Evolutionary conservation across 805 yeast species (phyloP).

Genomic region (Candida pseudoglaebosa): DNA sequence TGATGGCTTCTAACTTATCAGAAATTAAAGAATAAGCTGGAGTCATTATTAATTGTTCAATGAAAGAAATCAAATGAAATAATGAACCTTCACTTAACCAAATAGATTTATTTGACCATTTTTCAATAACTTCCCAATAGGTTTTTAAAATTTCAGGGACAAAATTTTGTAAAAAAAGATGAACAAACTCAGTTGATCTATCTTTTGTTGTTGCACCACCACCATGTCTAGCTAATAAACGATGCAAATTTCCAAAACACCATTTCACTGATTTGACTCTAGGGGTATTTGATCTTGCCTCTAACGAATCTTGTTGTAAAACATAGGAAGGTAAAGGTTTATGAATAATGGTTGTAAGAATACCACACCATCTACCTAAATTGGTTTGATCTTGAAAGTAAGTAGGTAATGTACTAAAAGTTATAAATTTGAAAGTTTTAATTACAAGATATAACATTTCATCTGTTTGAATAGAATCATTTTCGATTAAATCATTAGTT

Average conservation of each 20-base stretch:
- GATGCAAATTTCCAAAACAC: conserved; percentile 41
- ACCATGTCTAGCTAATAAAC: conserved; percentile 41
- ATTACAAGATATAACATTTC: conserved; percentile 38
- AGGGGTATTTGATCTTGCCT: conserved; percentile 35
- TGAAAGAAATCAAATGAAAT: conserved; percentile 40
- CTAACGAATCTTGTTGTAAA: conserved; percentile 27
- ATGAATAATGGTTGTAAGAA: conserved; percentile 34
- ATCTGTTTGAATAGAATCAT: conserved; percentile 18
- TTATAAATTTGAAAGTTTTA: conserved; percentile 39
- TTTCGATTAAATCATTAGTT: conserved; percentile 22
- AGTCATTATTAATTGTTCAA: conserved; percentile 40
- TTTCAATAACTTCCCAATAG: conserved; percentile 42
- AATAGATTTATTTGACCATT: conserved; percentile 33
- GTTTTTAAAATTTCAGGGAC: conserved; percentile 40
- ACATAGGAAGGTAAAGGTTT: conserved; percentile 35
- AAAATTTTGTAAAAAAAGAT: conserved; percentile 29
- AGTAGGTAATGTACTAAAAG: conserved; percentile 34
- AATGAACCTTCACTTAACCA: conserved; percentile 41
- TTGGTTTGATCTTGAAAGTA: conserved; percentile 33
- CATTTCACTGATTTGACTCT: conserved; percentile 41
- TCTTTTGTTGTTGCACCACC: conserved; percentile 37
- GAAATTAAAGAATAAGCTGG: conserved; percentile 34
- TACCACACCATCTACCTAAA: conserved; percentile 40
- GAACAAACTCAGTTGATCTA: conserved; percentile 26
- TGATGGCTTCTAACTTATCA: conserved; percentile 38